Conservation (phyloP, 306 rosid species). For the Malus domestica region ASM211411v1 NC_041801.1:19111001-19111500, state of each 20-base stretch:
- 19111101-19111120: neutral
- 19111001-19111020: neutral
- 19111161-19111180: neutral
- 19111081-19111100: neutral
- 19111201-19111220: conserved; percentile 90
- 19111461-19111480: neutral
- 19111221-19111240: conserved; percentile 96
- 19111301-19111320: conserved; percentile 68
- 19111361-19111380: neutral
- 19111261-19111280: conserved; percentile 97
- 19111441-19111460: neutral
- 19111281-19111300: conserved; percentile 85
- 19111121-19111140: neutral
- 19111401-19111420: neutral
- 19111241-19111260: conserved; percentile 93
- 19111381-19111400: neutral
- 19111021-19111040: neutral
- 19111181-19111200: conserved; percentile 57
- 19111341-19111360: neutral
- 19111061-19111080: neutral
- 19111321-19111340: conserved; percentile 33
- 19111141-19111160: neutral
- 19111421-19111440: neutral
- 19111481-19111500: neutral
- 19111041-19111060: neutral